Base-by-base conservation (phyloP, 208 protist genomes). In the Leishmania tarentolae region DNA sequence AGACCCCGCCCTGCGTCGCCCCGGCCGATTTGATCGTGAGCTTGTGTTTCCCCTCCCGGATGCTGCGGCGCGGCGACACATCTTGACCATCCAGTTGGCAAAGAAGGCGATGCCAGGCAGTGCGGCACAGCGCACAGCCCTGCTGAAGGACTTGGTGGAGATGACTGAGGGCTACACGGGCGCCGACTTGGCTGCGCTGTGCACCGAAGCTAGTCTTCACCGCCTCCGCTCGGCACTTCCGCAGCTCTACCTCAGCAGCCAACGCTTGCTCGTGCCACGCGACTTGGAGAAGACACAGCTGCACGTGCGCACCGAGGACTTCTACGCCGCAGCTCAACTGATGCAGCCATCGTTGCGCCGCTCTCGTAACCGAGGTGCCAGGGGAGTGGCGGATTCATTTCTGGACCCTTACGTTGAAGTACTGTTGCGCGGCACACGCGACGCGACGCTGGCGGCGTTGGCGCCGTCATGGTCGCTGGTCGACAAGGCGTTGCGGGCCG, bases 151-250 rank as follows among this genome's bases (percentile, higher is more conserved):
- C 63, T 85, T 97, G 44, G 85, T 91, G 2, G 74, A 70, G 50
- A 90, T 86, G 65, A 99, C 99, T 65, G 99, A 99, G 85, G 99
- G 99, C 78, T 99, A 98, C 86, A 99, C 99, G 13, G 99, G 99
- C 50, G 98, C 99, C 2, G 99, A 99, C 93, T 80, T 99, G 44
- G 98, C 99, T 35, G 93, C 97, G 13, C 92, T 99, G 9, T 99
- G 99, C 90, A 99, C 97, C n/a, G 99, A 99, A 90, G 99, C 99
- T 24, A 86, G 88, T 40, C 84, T 97, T 21, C 85, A 95, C 75
- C 87, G 90, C 0, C 85, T 98, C 50, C 94, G 95, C 73, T 88
- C 88, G 13, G 83, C 87, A 3, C 78, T 97, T 47, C 94, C 94
- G 52, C 87, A 97, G 88, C 82, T 97, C 46, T 97, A 96, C 85